phyloP scores from a whole-genome alignment of 352 stramenopile genomes.

The Phytophthora lateralis region DNA sequence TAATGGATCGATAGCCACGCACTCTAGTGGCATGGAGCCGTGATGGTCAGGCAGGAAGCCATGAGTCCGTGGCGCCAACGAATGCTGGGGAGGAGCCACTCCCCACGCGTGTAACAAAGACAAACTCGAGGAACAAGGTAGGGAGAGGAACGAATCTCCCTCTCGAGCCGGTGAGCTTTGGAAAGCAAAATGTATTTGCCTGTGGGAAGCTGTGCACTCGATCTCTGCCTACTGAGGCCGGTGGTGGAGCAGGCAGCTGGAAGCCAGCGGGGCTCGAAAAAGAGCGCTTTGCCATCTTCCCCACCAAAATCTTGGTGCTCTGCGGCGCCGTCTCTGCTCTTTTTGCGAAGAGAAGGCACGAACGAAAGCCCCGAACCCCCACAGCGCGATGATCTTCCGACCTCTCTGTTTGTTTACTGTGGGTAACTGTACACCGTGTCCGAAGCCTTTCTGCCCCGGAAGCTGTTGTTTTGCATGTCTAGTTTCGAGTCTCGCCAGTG shows the following conservation, averaged over 20 bases:
- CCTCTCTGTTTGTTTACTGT: slow-evolving; percentile 18
- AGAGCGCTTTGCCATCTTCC: slow-evolving; percentile 2
- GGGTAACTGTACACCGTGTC: slow-evolving; percentile 1
- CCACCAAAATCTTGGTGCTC: slow-evolving; percentile 27
- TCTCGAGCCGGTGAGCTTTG: no score
- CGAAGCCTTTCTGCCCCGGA: slow-evolving; percentile 9
- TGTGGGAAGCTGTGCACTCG: slow-evolving; percentile 1
- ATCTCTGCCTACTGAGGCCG: neutral
- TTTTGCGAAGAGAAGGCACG: slow-evolving; percentile 6
- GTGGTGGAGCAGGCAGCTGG: neutral
- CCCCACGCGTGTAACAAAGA: slow-evolving; percentile 21
- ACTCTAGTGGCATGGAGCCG: slow-evolving; percentile 3
- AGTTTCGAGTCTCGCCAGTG: slow-evolving; percentile 19
- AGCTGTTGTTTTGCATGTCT: slow-evolving; percentile 9
- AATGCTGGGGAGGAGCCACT: neutral
- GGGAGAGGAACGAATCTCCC: neutral
- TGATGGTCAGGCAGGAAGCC: slow-evolving; percentile 1
- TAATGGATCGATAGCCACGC: slow-evolving; percentile 13
- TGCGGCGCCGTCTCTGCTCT: slow-evolving; percentile 8
- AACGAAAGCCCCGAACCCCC: slow-evolving; percentile 25
- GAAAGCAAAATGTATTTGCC: neutral
- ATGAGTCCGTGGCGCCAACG: neutral
- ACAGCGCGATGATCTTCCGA: slow-evolving; percentile 30
- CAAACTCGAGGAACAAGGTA: slow-evolving; percentile 4
- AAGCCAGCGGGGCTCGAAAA: neutral